Evolutionary conservation across 305 asterid species (phyloP), one percentile per base, ranked within the genome.

Genomic region (Solanum hybrid): DNA sequence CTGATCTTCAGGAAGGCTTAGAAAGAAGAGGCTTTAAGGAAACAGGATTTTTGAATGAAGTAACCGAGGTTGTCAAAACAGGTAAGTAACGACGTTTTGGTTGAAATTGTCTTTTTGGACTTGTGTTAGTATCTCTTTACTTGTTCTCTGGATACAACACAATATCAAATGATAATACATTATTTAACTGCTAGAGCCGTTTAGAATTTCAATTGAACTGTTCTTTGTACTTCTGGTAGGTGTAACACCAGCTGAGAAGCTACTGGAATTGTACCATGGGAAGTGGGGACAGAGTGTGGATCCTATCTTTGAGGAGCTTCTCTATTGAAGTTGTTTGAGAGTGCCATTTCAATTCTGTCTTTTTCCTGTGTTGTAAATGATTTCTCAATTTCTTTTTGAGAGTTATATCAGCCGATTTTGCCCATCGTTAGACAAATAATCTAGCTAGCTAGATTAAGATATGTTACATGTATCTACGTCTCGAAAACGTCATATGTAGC

Each of bases 1-100:
- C 90, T 89, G 76, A 42, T 60, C 45, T 88, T 73, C 92, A 97
- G 99, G 98, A 95, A 90, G 99, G 99, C 89, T 91, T 97, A 92
- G 99, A 96, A 90, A 94, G 98, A 92, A 94, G 99, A 91, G 99
- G 99, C 91, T 95, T 90, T 56, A 95, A 97, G 91, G 99, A 97
- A 92, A 93, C 95, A 1, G 97, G 99, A 89, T 97, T 96, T 87
- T 88, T 97, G 86, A 95, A 96, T 89, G 97, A 93, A 93, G 95
- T 97, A 78, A 88, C 94, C 0, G 99, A 96, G 91, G 98, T 97
- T 87, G 99, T 94, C 91, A 91, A 91, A 86, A 92, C 98, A 90
- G 98, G 99, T 94, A 91, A 73, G 35, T 29, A 75, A 38, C 60
- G 14, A 22, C 40, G 17, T 36, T 14, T 34, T 14, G 37, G 35